Conservation (phyloP, 2,329 filamentous ascomycete species). For the Monilinia aucupariae region DNA sequence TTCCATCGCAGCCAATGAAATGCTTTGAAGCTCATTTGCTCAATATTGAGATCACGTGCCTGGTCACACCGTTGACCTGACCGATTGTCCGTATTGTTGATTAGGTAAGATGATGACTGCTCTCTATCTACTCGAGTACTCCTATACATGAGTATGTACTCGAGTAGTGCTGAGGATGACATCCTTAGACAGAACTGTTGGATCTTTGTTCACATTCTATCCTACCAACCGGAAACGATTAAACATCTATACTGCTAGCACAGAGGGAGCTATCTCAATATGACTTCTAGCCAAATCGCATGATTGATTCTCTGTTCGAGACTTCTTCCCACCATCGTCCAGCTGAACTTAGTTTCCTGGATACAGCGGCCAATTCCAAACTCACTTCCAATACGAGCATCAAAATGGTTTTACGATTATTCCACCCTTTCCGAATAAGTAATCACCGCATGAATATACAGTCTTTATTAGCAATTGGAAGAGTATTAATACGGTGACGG, state of each 20-base stretch:
- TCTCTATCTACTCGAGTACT: too few relatives aligned
- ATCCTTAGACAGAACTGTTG: too few relatives aligned
- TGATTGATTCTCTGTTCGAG: conserved; percentile 9
- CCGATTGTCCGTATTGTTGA: too few relatives aligned
- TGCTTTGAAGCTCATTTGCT: too few relatives aligned
- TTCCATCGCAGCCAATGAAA: too few relatives aligned
- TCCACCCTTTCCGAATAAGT: conserved; percentile 37
- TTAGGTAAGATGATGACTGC: too few relatives aligned
- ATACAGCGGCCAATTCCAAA: not conserved
- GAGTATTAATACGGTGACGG: conserved; percentile 21
- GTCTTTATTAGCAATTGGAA: conserved; percentile 38
- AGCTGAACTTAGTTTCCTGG: not conserved
- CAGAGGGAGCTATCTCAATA: conserved; percentile 11
- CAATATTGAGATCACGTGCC: too few relatives aligned
- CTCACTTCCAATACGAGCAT: conserved; percentile 16
- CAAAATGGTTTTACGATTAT: conserved; percentile 48
- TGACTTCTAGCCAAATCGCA: conserved; percentile 13
- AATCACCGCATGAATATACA: conserved; percentile 46
- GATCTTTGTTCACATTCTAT: too few relatives aligned
- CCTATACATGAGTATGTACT: too few relatives aligned
- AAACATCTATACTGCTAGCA: not conserved
- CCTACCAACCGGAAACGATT: not conserved
- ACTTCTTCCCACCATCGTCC: not conserved
- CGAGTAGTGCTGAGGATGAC: too few relatives aligned
- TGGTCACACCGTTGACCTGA: too few relatives aligned